Evolutionary conservation across 2,329 filamentous ascomycete species (phyloP), one percentile per base, ranked within the genome.

Genomic region (Colletotrichum graminicola): DNA sequence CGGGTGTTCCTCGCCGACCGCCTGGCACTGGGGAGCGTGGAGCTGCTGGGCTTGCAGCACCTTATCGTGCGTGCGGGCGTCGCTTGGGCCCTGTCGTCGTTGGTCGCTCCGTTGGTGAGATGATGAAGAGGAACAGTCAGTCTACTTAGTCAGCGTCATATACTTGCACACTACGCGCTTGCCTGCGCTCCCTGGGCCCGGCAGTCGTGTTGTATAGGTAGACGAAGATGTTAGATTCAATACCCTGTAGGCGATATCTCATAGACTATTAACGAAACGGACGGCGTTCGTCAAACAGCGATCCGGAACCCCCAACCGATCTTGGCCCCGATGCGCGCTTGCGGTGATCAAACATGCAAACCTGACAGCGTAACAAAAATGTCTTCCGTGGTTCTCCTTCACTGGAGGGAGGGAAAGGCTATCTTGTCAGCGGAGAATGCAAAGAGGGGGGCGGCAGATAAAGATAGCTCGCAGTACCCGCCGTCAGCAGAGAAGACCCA

Each of bases 1-100:
- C 80, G 77, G 62, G 73, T 86, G 21, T 84, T 88, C 52, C 59
- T 87, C 18, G 84, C 85, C 6, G 81, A 87, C 60, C 78, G 78
- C 21, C 73, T 83, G 12, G 77, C 83, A 8, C 73, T 83, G 32
- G 82, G 85, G 3, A 81, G 75, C 41, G 70, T 79, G 23, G 74
- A 77, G 36, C 60, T 84, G 26, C 72, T 84, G 11, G 76, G 76
- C 61, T 61, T 79, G 7, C 75, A 81, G 66, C 75, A 79, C 47
- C 67, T 84, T 12, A n/a, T 80, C 36, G 47, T 81, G 39, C 80
- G 79, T 66, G 73, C 75, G 11, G 75, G 77, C 29, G 59, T 80
- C 26, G 81, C 79, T 36, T 84, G 81, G 82, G 29, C 56, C 32
- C 23, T 79, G 26, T 75, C 75, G 12, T 75, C 69, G 26, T 60